These are phyloP conservation scores for Letharia lupina DNA, from an alignment of 495 filamentous ascomycete genomes.

Conservation along the genomic window DNA sequence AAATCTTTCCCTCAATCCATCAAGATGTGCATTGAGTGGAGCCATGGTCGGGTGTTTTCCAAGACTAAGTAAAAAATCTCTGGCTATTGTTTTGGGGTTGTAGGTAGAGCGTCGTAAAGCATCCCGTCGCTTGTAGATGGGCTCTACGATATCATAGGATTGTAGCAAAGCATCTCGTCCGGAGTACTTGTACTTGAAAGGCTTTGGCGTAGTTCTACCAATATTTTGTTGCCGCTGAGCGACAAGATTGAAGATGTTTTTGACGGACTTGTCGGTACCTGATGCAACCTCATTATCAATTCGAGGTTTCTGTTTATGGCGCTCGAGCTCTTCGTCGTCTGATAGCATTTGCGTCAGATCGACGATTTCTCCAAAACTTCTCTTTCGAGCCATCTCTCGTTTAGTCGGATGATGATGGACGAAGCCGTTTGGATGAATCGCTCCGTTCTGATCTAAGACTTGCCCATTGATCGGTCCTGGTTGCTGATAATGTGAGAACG, in stretches of 20 bases:
- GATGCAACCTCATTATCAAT: not conserved
- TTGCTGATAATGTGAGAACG: not conserved
- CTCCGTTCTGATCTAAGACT: not conserved
- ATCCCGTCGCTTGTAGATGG: conserved; percentile 35
- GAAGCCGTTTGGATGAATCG: not conserved
- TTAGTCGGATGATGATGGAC: conserved; percentile 17
- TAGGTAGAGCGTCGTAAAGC: conserved; percentile 42
- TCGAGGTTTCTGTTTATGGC: conserved; percentile 15
- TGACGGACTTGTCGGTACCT: not conserved
- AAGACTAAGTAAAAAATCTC: conserved; percentile 53
- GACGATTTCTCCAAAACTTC: conserved; percentile 41
- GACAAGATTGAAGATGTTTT: not conserved
- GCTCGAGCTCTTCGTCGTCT: conserved; percentile 34
- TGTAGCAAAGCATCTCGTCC: conserved; percentile 6
- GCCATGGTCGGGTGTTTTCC: conserved; percentile 51
- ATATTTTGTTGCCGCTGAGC: conserved; percentile 5
- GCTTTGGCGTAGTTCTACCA: not conserved
- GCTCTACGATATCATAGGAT: conserved; percentile 32
- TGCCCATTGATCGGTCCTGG: not conserved
- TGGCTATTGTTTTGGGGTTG: conserved; percentile 54
- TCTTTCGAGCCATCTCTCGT: conserved; percentile 35
- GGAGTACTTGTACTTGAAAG: conserved; percentile 4
- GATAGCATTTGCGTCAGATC: conserved; percentile 35
- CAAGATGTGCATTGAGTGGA: conserved; percentile 52
- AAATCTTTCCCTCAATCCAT: conserved; percentile 38